These are phyloP conservation scores for Melanomma pulvis-pyrius DNA, from an alignment of 495 filamentous ascomycete genomes.

Conservation along the genomic window DNA sequence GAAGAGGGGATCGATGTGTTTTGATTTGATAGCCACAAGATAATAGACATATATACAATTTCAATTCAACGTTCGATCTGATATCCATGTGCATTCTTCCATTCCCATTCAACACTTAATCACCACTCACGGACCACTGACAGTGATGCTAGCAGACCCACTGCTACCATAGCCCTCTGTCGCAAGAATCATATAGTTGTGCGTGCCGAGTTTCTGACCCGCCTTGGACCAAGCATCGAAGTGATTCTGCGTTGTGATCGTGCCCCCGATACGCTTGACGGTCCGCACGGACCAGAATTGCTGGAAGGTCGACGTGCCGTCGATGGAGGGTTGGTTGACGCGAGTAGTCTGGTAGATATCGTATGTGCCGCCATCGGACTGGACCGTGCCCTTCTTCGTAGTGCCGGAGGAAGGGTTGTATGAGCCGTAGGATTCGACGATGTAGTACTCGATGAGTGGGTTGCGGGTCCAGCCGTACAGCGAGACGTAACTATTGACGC, in stretches of 20 bases:
- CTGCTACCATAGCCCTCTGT: conserved; percentile 34
- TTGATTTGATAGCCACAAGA: background rate
- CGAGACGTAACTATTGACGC: conserved; percentile 57
- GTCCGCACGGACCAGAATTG: conserved; percentile 62
- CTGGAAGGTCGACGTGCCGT: conserved; percentile 58
- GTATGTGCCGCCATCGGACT: conserved; percentile 64
- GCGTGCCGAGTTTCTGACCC: conserved; percentile 51
- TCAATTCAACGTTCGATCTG: background rate
- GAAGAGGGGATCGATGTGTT: background rate
- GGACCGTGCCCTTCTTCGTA: conserved; percentile 57
- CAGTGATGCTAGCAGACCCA: conserved; percentile 6
- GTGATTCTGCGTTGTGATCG: conserved; percentile 58
- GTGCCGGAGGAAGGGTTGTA: conserved; percentile 59
- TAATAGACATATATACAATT: background rate
- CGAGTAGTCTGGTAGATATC: conserved; percentile 63
- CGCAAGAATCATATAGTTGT: conserved; percentile 43
- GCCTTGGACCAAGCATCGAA: conserved; percentile 62
- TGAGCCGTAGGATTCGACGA: conserved; percentile 57
- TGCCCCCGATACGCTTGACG: conserved; percentile 53
- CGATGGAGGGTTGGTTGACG: conserved; percentile 62
- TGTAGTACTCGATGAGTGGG: conserved; percentile 65
- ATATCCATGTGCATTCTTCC: background rate
- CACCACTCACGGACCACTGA: background rate
- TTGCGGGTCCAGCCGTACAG: conserved; percentile 63
- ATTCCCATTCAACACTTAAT: background rate